A percentile compares a stretch with the other conserved stretches of the same genome.
Evolutionary conservation across 2,329 filamentous ascomycete genomes (phyloP).

Genomic region (Clarireedia monteithiana): DNA sequence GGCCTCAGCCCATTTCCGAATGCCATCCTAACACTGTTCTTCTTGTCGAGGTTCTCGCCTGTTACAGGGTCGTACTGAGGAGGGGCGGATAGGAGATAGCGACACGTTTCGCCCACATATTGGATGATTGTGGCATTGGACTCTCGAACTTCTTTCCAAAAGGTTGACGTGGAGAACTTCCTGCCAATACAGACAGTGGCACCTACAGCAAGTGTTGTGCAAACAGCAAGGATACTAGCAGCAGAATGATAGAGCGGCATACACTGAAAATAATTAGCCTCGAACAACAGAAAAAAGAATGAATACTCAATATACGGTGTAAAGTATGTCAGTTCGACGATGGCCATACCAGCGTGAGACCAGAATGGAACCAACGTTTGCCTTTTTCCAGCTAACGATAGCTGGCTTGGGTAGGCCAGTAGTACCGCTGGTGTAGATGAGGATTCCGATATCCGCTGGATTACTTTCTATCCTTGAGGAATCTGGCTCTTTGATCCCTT

Average conservation of each 20-base stretch:
- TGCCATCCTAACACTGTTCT: slow-evolving; percentile 64
- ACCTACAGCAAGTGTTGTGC: slow-evolving; percentile 50
- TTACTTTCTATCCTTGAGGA: slow-evolving; percentile 40
- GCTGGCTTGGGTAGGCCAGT: slow-evolving; percentile 78
- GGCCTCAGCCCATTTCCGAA: slow-evolving; percentile 82
- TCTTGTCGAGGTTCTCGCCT: slow-evolving; percentile 61
- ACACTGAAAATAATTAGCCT: slow-evolving; percentile 40
- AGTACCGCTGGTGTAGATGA: slow-evolving; percentile 83
- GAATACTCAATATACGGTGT: slow-evolving; percentile 48
- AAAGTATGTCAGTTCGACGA: slow-evolving; percentile 59
- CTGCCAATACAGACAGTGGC: slow-evolving; percentile 64
- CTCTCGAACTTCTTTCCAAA: slow-evolving; percentile 69
- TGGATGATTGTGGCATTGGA: slow-evolving; percentile 69
- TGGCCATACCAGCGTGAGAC: slow-evolving; percentile 48
- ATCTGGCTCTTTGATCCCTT: slow-evolving; percentile 51
- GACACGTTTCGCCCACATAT: slow-evolving; percentile 82
- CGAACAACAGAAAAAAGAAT: not conserved
- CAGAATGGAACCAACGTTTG: slow-evolving; percentile 45
- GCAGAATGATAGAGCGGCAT: slow-evolving; percentile 90
- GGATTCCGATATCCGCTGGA: slow-evolving; percentile 52
- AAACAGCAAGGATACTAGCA: slow-evolving; percentile 62
- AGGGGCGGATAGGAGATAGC: slow-evolving; percentile 66
- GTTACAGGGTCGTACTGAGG: slow-evolving; percentile 53
- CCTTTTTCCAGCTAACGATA: slow-evolving; percentile 66
- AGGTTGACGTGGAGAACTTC: slow-evolving; percentile 69